Evolutionary conservation across 2,329 filamentous ascomycete genomes (phyloP).

Genomic region (Dichotomopilus funicola): DNA sequence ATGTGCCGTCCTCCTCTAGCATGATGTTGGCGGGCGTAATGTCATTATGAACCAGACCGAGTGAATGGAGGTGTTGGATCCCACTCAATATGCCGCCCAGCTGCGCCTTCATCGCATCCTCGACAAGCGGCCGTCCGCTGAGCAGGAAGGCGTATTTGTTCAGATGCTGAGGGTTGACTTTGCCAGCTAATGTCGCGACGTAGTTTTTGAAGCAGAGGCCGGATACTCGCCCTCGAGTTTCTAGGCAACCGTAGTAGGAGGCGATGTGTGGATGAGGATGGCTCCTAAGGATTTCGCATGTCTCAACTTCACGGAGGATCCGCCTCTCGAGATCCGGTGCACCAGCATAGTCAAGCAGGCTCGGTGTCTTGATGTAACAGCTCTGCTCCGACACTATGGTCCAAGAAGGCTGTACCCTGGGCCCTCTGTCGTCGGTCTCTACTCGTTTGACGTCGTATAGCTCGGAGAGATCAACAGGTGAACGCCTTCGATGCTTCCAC

Average conservation of each 20-base stretch:
- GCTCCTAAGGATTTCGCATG: slow-evolving; percentile 2
- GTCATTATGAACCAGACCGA: slow-evolving; percentile 7
- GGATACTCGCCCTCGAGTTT: slow-evolving; percentile 4
- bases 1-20: slow-evolving; percentile 3
- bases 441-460: slow-evolving; percentile 1
- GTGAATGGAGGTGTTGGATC: slow-evolving; percentile 2
- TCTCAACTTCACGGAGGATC: slow-evolving; percentile 1
- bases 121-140: slow-evolving; percentile 3
- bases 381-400: background rate
- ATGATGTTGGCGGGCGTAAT: slow-evolving; percentile 8
- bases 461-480: background rate
- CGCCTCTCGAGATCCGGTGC: background rate
- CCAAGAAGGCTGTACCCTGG: slow-evolving; percentile 1
- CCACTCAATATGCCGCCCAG: background rate
- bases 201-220: slow-evolving; percentile 5
- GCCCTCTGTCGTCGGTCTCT: background rate
- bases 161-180: slow-evolving; percentile 2
- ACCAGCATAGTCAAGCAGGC: slow-evolving; percentile 1
- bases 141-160: slow-evolving; percentile 4
- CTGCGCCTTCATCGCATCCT: background rate
- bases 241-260: background rate
- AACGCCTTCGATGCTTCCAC: background rate
- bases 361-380: slow-evolving; percentile 3
- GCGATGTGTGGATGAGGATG: slow-evolving; percentile 3
- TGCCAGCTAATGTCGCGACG: background rate